phyloP scores from a whole-genome alignment of 1,284 basidiomycete species.

The Sphaerobolus stellatus region DNA sequence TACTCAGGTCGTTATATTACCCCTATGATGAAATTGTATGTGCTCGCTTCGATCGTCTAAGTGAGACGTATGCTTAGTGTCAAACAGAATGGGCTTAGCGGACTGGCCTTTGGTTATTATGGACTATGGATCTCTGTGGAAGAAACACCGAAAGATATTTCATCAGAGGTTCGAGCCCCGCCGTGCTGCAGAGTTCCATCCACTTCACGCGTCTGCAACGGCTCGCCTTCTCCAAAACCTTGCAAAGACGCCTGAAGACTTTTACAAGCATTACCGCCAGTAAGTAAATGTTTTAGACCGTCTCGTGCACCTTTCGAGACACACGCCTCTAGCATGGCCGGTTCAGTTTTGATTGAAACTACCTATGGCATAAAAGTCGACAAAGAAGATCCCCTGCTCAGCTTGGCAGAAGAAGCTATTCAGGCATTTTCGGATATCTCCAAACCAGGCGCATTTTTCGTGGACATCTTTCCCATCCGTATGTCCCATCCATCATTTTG shows the following conservation, averaged over 20 bases:
- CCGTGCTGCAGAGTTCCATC: conserved; percentile 14
- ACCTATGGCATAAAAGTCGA: conserved; percentile 39
- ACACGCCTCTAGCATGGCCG: not conserved
- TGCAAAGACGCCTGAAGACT: conserved; percentile 30
- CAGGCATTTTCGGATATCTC: conserved; percentile 34
- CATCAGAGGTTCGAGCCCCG: conserved; percentile 44
- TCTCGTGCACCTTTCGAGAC: not conserved
- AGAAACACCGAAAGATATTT: conserved; percentile 47
- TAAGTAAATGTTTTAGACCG: conserved; percentile 25
- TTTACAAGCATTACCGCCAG: conserved; percentile 45
- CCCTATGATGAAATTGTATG: conserved; percentile 5
- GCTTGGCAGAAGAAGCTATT: conserved; percentile 37
- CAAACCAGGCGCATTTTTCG: conserved; percentile 40
- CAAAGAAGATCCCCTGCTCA: conserved; percentile 35
- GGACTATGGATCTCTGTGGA: conserved; percentile 44
- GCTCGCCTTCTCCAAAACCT: conserved; percentile 33
- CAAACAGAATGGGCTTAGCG: not conserved
- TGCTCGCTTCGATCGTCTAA: not conserved
- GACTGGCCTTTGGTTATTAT: not conserved
- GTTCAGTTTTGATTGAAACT: conserved; percentile 39
- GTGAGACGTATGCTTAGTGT: not conserved
- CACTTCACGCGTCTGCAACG: conserved; percentile 29
- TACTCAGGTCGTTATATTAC: conserved; percentile 20
- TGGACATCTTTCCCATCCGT: conserved; percentile 40
- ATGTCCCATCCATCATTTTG: not conserved